Percentiles rank a stretch among this genome's conserved stretches.
These are phyloP conservation scores for Penicillium desertorum DNA, from an alignment of 495 filamentous ascomycete genomes.

Conservation along the genomic window DNA sequence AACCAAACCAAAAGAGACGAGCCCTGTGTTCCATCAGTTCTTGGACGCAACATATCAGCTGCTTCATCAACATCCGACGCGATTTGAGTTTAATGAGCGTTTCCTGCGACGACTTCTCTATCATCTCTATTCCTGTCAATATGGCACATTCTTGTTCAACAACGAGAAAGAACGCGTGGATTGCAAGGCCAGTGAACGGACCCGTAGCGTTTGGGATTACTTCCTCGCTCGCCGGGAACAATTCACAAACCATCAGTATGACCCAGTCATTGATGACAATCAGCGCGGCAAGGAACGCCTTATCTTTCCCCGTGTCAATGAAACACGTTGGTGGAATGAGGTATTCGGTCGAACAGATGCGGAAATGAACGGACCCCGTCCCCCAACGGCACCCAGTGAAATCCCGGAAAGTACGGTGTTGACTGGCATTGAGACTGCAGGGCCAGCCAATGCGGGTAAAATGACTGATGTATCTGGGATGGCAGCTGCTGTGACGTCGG, in stretches of 20 bases:
- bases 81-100: constrained; percentile 97
- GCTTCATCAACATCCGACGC: constrained; percentile 77
- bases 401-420: constrained; percentile 36
- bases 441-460: constrained; percentile 20
- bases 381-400: constrained; percentile 22
- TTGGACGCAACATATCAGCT: constrained; percentile 94
- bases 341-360: constrained; percentile 78
- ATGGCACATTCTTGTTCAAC: constrained; percentile 95
- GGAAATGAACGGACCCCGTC: constrained; percentile 82
- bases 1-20: constrained; percentile 80
- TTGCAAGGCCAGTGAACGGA: constrained; percentile 65
- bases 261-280: constrained; percentile 71
- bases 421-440: constrained; percentile 50
- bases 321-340: constrained; percentile 89
- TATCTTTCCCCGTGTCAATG: constrained; percentile 68
- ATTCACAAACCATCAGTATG: constrained; percentile 80
- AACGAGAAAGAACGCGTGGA: constrained; percentile 87
- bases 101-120: constrained; percentile 90
- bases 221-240: constrained; percentile 76
- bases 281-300: constrained; percentile 77
- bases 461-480: constrained; percentile 33
- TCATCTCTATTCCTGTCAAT: constrained; percentile 94
- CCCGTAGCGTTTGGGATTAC: constrained; percentile 93
- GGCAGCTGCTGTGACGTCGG: constrained; percentile 40
- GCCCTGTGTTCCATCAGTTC: constrained; percentile 98